Base-by-base conservation (phyloP, 441 rosid species). In the Sinapis alba region DNA sequence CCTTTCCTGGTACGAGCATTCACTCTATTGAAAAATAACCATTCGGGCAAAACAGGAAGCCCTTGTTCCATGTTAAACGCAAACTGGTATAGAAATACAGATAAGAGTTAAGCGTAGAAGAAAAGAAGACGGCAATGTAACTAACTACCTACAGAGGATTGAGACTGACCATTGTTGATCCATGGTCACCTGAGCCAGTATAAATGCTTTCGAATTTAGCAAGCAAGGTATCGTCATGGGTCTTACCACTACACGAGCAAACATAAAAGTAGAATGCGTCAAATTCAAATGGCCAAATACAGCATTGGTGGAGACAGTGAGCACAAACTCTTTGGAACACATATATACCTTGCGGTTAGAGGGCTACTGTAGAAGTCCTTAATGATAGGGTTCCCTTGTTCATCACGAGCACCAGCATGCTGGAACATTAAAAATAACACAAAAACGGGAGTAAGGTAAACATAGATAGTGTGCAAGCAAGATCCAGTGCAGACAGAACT, bases 41-140 rank as follows among this genome's bases (percentile, higher is more conserved):
- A 95, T 74, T 91, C 97, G 0, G 94, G 85, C 81, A 87, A 78
- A 73, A 91, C 82, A 62, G 98, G 98, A 80, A 93, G 89, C 45
- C 97, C 98, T 84, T 95, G 97, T 69, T 93, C 99, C 88, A 91
- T 84, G 79, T 88, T 90, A 72, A 95, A 81, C 21, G 84, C 94
- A 78, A 89, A 84, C 98, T 95, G 73, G 89, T 84, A 79, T 51
- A 36, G 3, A 80, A 65, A 54, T 53, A 24, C 71, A 57, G 60
- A 34, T 74, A 77, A 77, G 34, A 16, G 75, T 75, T 70, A 79
- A 70, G 62, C 72, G 47, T 28, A 27, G 59, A 13, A n/a, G 7
- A 53, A 74, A 41, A 28, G 18, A 27, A 68, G 26, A 18, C 32
- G 56, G 27, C 36, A 24, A 64, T 67, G 41, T 65, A n/a, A n/a